phyloP scores from a whole-genome alignment of 495 filamentous ascomycete genomes.

The Daldinia loculata region DNA sequence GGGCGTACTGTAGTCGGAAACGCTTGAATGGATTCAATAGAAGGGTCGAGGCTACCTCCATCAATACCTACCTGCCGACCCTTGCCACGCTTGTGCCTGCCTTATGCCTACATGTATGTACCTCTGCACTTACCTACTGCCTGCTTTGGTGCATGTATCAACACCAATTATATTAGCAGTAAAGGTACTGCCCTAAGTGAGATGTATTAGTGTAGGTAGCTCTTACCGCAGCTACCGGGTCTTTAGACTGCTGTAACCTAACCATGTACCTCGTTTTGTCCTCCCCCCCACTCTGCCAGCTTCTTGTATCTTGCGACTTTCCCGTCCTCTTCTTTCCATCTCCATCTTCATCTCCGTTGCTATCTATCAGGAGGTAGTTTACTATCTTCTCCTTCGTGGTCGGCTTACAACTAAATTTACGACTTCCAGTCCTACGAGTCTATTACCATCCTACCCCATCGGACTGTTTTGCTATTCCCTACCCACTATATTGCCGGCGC shows the following conservation, averaged over 20 bases:
- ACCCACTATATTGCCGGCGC: conserved; percentile 7
- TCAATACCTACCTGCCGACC: neutral
- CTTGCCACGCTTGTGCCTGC: conserved; percentile 19
- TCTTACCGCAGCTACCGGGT: conserved; percentile 4
- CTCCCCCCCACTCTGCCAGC: conserved; percentile 20
- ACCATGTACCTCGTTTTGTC: neutral
- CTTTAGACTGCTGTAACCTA: neutral
- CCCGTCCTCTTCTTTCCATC: conserved; percentile 17
- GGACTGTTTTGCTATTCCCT: neutral
- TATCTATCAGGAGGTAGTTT: neutral
- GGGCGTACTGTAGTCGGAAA: neutral
- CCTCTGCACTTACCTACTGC: neutral
- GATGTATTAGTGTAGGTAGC: neutral
- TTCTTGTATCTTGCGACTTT: conserved; percentile 19
- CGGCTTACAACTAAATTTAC: neutral
- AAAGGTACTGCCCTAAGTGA: neutral
- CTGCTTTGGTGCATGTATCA: neutral
- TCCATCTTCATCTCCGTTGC: conserved; percentile 12
- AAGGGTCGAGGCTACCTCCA: conserved; percentile 23
- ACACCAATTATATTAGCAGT: neutral
- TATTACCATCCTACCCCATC: conserved; percentile 2
- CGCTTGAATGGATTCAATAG: conserved; percentile 18
- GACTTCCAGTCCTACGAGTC: neutral
- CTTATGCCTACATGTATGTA: neutral
- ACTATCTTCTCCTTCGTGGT: neutral